Evolutionary conservation across 345 rosid genomes (phyloP), one percentile per base, ranked within the genome.

Genomic region (Linum usitatissimum): DNA sequence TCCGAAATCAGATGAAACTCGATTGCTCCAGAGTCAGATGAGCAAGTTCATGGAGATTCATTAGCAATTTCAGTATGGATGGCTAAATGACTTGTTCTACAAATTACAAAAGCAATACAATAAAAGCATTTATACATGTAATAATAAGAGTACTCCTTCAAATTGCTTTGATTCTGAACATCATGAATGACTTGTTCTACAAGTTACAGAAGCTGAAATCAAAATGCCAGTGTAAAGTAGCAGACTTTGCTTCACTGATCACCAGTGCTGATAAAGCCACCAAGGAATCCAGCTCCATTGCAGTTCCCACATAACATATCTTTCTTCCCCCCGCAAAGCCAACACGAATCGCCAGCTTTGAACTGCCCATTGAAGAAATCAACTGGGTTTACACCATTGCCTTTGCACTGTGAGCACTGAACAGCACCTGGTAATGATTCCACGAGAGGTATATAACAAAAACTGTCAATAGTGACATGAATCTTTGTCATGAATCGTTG

Each of bases 271-370:
- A 92, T 77, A 82, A 89, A 84, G 64, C 98, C 98, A 62, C 98
- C 98, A 4, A 89, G 2, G 73, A 89, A 92, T 66, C 96, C 98
- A 48, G 98, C 98, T 76, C 98, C 98, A 61, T 92, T 87, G 72
- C 97, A 90, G 0, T 70, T 78, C 30, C 97, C 97, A 70, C 97
- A 90, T 68, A 90, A 68, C 21, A 87, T 79, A 14, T 87, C 96
- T 80, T 78, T 83, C 42, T 84, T 91, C 17, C 96, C 97, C 69
- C 98, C 87, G 93, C 78, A 77, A 69, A 20, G 8, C 38, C 38
- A 34, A 34, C 86, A 83, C 1, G 77, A 72, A 36, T 75, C 80
- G 21, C 84, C 86, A 48, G 79, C 81, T 68, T 79, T 80, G 67
- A 80, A 82, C 55, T 66, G 73, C 17, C 87, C 87, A 64, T 73